Base-by-base conservation (phyloP, 352 stramenopile species). In the Phytophthora aleatoria region DNA sequence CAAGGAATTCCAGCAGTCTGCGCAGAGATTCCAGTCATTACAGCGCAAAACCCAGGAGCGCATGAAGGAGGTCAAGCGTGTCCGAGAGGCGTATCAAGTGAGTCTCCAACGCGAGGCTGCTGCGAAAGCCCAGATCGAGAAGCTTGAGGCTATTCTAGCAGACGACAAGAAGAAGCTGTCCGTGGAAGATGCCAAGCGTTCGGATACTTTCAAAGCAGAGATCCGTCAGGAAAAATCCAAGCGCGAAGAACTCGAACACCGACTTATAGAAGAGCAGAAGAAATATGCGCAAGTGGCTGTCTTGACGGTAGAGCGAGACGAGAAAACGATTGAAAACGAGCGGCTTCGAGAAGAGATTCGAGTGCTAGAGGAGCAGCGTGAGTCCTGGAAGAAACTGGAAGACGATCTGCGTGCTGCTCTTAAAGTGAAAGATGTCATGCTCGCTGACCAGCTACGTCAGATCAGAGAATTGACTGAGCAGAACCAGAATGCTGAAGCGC, bases 341-440 rank as follows among this genome's bases (percentile, higher is more conserved):
- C 41, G 50, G 1, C 30, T 87, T 7, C 47, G 33, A 48, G 33
- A 39, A 0, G 78, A 89, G 11, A 51, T 83, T 9, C 30, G 52
- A 28, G n/a, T 16, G 9, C 27, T 79, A 3, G 47, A 76, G 6
- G 64, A 71, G 9, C 60, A 73, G 11, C 39, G 52, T 0, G 43
- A 60, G 13, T n/a, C 13, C 1, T 82, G 74, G 66, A 67, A 76
- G 26, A 73, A 71, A n/a, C 67, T 84, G 33, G 77, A 90, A 48
- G 72, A 77, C 16, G 77, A 90, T 61, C 55, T 83, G 16, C 73
- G 78, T 12, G 79, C 83, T 27, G 78, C 79, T 2, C 10, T 90
- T 3, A 89, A 87, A 52, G 81, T 90, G 4, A 90, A 91, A 49
- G 77, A 92, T 27, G 75, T 90, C 1, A 92, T 92, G 80, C 71